Conservation (phyloP, 78 protist genomes). For the Dictyostelium firmibasis region DNA sequence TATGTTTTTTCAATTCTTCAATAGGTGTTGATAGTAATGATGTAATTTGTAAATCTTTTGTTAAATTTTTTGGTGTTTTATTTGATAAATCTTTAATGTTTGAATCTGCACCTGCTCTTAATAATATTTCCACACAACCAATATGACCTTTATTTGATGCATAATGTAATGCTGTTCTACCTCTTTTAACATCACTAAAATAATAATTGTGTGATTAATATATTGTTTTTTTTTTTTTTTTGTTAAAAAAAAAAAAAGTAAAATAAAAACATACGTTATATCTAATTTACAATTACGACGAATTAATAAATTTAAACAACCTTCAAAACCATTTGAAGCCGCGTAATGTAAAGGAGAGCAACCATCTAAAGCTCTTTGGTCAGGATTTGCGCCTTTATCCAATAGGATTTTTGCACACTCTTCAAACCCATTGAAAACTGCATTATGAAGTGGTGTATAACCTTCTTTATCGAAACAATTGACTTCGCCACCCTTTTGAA, state of each 20-base stretch:
- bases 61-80: conserved; percentile 58
- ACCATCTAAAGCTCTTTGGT: conserved; percentile 66
- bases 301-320: conserved; percentile 35
- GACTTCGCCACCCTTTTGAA: conserved; percentile 56
- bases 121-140: conserved; percentile 63
- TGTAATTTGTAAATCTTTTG: conserved; percentile 50
- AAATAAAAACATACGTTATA: conserved; percentile 11
- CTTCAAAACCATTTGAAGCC: conserved; percentile 47
- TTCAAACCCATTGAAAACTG: conserved; percentile 79
- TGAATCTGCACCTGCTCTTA: conserved; percentile 56
- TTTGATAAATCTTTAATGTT: conserved; percentile 42
- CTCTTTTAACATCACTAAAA: conserved; percentile 54
- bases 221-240: neutral
- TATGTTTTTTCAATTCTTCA: neutral
- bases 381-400: conserved; percentile 80
- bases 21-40: neutral
- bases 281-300: conserved; percentile 72
- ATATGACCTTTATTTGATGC: conserved; percentile 66
- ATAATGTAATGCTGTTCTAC: conserved; percentile 71
- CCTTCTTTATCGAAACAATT: conserved; percentile 77
- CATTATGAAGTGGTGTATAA: conserved; percentile 81
- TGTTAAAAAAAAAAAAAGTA: neutral
- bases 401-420: conserved; percentile 60
- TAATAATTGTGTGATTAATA: no score
- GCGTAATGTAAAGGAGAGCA: conserved; percentile 71